phyloP scores from a whole-genome alignment of 164 flowering plant species.

The Liquidambar formosana region DNA sequence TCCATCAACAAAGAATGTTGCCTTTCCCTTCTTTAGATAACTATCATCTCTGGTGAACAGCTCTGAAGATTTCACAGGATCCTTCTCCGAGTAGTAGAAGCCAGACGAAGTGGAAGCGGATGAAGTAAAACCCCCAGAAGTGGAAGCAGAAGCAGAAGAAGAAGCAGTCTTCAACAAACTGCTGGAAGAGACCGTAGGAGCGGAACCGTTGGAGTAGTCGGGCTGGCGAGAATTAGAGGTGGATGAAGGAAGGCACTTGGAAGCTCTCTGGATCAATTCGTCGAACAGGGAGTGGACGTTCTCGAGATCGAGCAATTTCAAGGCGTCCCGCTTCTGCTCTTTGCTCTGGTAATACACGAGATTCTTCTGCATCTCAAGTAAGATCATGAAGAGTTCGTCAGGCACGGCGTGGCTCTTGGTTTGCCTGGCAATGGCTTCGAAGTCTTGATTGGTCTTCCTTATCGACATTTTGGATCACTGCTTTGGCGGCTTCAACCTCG shows the following conservation, averaged over 20 bases:
- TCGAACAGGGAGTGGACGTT: conserved; percentile 35
- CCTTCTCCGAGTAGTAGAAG: conserved; percentile 9
- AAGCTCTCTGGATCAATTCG: conserved; percentile 45
- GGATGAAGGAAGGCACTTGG: conserved; percentile 45
- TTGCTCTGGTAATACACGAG: conserved; percentile 29
- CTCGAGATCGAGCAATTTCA: conserved; percentile 47
- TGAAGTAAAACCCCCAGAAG: conserved; percentile 7
- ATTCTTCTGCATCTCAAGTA: conserved; percentile 40
- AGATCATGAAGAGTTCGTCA: conserved; percentile 38
- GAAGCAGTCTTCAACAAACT: not conserved
- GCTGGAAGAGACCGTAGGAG: conserved; percentile 5
- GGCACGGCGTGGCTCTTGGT: conserved; percentile 33
- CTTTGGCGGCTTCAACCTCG: conserved; percentile 63
- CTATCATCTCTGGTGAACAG: conserved; percentile 63
- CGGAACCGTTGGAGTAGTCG: conserved; percentile 10
- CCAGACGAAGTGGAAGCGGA: not conserved
- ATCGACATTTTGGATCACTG: conserved; percentile 55
- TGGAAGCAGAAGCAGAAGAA: conserved; percentile 7
- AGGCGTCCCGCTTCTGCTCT: conserved; percentile 46
- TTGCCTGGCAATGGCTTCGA: conserved; percentile 45
- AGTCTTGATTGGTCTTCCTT: conserved; percentile 55
- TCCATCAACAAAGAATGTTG: conserved; percentile 38
- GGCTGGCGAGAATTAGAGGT: conserved; percentile 10
- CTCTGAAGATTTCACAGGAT: conserved; percentile 20
- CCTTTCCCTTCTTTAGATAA: conserved; percentile 50